Conservation (phyloP, 352 stramenopile genomes). For the Globisporangium canariense region DNA sequence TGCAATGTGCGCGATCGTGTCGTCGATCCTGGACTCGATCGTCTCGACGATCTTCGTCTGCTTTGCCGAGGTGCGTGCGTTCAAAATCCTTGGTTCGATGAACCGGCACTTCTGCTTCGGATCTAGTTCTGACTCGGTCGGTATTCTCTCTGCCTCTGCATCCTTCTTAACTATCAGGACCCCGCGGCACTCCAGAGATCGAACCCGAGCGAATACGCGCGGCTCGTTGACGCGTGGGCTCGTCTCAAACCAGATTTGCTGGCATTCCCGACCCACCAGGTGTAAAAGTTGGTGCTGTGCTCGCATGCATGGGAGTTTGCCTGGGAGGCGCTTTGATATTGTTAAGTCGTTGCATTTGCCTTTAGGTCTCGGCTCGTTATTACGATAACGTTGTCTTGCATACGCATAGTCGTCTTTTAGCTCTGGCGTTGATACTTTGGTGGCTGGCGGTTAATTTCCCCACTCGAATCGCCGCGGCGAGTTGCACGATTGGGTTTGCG, state of each 20-base stretch:
- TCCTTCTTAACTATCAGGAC: constrained; percentile 31
- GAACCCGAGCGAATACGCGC: constrained; percentile 66
- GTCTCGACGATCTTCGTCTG: constrained; percentile 87
- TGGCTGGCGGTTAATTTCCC: too few relatives aligned
- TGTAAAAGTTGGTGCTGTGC: not conserved
- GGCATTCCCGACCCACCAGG: constrained; percentile 5
- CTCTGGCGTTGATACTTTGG: too few relatives aligned
- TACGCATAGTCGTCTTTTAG: not conserved
- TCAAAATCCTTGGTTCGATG: not conserved
- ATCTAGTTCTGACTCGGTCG: not conserved
- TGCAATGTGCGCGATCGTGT: constrained; percentile 83
- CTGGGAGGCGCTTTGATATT: not conserved
- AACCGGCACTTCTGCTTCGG: not conserved
- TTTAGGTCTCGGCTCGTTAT: not conserved
- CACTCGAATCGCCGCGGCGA: too few relatives aligned
- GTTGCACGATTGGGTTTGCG: too few relatives aligned
- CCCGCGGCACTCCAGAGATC: constrained; percentile 63
- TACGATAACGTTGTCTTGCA: not conserved
- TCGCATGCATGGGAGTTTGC: not conserved
- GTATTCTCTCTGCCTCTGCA: not conserved
- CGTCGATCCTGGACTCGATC: constrained; percentile 79
- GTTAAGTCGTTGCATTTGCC: not conserved
- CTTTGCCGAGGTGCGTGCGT: constrained; percentile 71
- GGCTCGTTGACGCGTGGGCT: constrained; percentile 68
- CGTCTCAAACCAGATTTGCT: constrained; percentile 73